Evolutionary conservation across 495 filamentous ascomycete genomes (phyloP), one percentile per base, ranked within the genome.

Genomic region (Letharia columbiana): DNA sequence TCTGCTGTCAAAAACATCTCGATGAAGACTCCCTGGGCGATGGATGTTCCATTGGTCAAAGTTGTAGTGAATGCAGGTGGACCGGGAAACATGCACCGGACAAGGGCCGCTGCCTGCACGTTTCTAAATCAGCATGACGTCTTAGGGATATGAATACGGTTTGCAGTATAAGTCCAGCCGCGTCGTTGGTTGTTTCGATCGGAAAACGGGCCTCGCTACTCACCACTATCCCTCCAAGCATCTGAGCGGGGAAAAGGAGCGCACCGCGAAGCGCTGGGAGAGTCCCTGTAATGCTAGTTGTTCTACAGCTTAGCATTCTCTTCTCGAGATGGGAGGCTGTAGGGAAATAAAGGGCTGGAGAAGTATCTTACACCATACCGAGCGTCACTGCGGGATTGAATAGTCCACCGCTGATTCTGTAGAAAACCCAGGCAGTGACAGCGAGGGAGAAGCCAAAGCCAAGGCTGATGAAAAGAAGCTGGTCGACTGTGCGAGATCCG

Each of bases 381-480:
- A 31, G 84, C 85, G 4, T 23, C 76, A 85, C 88, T 47, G 85
- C 88, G 0, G 91, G 91, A 72, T 95, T 93, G 75, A 94, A 95
- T 9, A 91, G 74, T 11, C 90, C 90, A 15, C 90, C 91, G 5
- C 82, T 87, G 45, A 93, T 83, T 15, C 90, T 85, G 74, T 89
- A 94, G 77, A 94, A 95, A 2, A 89, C 83, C 90, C 89, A 96
- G 4, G 89, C 89, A 70, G 92, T 94, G 72, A 89, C 54, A 63
- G 65, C 84, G 63, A 96, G 78, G 8, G 87, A 91, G 83, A 83
- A 84, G 2, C 89, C 90, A 68, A 94, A 95, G n/a, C 78, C 78
- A 18, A 92, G 74, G 2, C 88, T 74, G 49, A 92, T 87, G 74
- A 87, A 96, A 35, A 92, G 74, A 44, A 95, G 74, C 18, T 56